Percentiles rank a stretch among this genome's conserved stretches.
Evolutionary conservation across 192 early-diverging fungal genomes (phyloP).

Genomic region (Gigaspora rosea): DNA sequence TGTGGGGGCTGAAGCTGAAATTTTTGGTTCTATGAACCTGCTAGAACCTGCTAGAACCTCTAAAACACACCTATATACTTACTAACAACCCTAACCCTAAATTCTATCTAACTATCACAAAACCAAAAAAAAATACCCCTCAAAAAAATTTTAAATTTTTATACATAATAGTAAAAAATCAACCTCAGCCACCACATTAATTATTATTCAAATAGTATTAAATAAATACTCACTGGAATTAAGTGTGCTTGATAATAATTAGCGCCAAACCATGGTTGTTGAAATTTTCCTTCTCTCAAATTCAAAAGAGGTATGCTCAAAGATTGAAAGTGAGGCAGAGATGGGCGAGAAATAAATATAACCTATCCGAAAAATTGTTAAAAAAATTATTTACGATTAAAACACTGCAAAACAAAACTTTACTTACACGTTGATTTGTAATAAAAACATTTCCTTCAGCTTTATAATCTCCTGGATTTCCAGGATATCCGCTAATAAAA

Average conservation of each 20-base stretch:
- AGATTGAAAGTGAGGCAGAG: constrained; percentile 30
- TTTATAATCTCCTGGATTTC: constrained; percentile 2
- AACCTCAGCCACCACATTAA: no score
- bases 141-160: no score
- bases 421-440: constrained; percentile 30
- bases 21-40: no score
- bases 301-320: constrained; percentile 41
- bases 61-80: no score
- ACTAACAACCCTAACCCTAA: no score
- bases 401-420: background rate
- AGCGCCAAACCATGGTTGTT: constrained; percentile 60
- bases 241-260: constrained; percentile 49
- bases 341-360: constrained; percentile 33
- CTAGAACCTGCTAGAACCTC: no score
- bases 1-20: no score
- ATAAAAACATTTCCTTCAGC: constrained; percentile 31
- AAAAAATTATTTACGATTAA: background rate
- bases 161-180: no score
- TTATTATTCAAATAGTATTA: background rate
- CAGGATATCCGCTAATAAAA: constrained; percentile 27
- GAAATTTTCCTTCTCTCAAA: constrained; percentile 44
- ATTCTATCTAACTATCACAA: no score
- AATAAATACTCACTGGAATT: constrained; percentile 40
- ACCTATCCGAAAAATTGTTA: constrained; percentile 24
- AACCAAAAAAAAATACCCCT: no score